Base-by-base conservation (phyloP, 345 rosid genomes). In the Brassica rapa region DNA sequence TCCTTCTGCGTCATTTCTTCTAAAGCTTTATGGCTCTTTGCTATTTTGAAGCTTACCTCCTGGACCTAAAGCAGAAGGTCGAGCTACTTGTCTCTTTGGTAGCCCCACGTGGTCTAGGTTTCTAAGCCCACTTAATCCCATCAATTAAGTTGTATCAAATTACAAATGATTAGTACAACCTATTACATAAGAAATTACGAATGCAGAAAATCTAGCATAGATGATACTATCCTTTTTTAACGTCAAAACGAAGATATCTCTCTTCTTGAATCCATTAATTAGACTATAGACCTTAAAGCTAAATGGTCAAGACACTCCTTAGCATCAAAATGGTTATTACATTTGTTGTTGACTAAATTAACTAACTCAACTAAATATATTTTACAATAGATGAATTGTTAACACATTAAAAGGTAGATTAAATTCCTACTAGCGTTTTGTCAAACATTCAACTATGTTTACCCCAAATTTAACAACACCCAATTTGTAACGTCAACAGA, bases 381-480 rank as follows among this genome's bases (percentile, higher is more conserved):
- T 2, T n/a, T n/a, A 16, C 68, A 72, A 78, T 60, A 59, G 55
- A 74, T 62, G 66, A 68, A 27, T 62, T 51, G 11, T 46, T 65
- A 73, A 66, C 23, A 70, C 24, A 71, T 68, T 39, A 23, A 59
- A 29, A 57, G 32, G 62, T 70, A 53, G 11, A 55, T 24, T 74
- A 57, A 71, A 70, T 27, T 74, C 46, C 1, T 37, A 49, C 21
- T 68, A 74, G 39, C 78, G 82, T 79, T 80, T 73, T 62, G 67
- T 35, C 71, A 62, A 74, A 74, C 79, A 80, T 74, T 80, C 66
- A 80, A 68, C 82, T 74, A 80, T 80, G 82, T 74, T 73, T 62
- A 68, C 71, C 62, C 82, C 61, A 74, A 62, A 69, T 80, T 80
- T 11, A 80, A 74, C 82, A 80, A 62, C 75, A 80, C 35, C 39